These are phyloP conservation scores for Bathelium albidoporum DNA, from an alignment of 495 filamentous ascomycete species.

Conservation along the genomic window DNA sequence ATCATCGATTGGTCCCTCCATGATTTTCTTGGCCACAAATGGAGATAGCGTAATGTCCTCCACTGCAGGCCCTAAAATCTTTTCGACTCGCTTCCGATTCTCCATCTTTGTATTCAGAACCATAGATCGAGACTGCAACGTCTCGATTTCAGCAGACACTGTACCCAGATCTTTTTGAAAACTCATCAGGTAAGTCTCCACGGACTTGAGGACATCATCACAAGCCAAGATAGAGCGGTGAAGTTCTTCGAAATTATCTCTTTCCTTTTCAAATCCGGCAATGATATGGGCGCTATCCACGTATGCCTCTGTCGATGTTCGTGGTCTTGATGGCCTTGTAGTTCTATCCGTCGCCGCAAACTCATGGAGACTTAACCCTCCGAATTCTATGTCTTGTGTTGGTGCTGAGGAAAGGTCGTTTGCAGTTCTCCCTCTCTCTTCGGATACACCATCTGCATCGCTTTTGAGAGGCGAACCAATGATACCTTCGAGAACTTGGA, in stretches of 20 bases:
- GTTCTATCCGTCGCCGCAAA: constrained; percentile 36
- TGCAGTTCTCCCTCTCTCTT: constrained; percentile 20
- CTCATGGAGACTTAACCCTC: constrained; percentile 59
- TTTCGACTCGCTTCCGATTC: constrained; percentile 83
- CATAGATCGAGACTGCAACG: constrained; percentile 73
- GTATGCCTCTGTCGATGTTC: constrained; percentile 31
- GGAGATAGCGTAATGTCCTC: constrained; percentile 87
- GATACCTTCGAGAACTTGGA: constrained; percentile 61
- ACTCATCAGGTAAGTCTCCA: constrained; percentile 80
- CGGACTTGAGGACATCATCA: constrained; percentile 85
- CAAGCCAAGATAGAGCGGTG: constrained; percentile 82
- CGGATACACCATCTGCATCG: not conserved
- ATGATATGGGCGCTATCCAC: constrained; percentile 55
- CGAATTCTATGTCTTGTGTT: constrained; percentile 66
- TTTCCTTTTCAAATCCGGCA: constrained; percentile 83
- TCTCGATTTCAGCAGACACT: constrained; percentile 92
- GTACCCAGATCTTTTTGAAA: constrained; percentile 86
- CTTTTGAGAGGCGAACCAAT: constrained; percentile 43
- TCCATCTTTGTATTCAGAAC: constrained; percentile 77
- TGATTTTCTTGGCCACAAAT: constrained; percentile 65
- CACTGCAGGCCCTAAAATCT: constrained; percentile 75
- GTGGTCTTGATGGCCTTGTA: constrained; percentile 29
- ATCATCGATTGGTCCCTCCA: constrained; percentile 83
- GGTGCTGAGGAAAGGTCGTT: constrained; percentile 37
- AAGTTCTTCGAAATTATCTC: constrained; percentile 81